Base-by-base conservation (phyloP, 257 asterid genomes). In the Rauvolfia tetraphylla region DNA sequence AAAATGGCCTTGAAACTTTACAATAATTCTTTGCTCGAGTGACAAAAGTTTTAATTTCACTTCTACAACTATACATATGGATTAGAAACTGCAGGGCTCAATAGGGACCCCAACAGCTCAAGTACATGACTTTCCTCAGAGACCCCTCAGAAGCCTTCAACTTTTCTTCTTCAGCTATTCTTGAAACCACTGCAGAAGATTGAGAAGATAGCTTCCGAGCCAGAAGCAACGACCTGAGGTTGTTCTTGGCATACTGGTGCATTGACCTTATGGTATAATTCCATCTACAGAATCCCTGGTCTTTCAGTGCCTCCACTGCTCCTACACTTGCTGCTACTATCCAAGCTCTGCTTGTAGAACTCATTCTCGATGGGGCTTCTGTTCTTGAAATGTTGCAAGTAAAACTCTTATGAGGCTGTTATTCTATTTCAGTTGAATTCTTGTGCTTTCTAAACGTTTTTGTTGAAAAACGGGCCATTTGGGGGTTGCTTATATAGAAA, bases 31-130 rank as follows among this genome's bases (percentile, higher is more conserved):
- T 18, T 3, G 8, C 8, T 13, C 4, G 20, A 53, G 25, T 53
- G 0, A 3, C 25, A 18, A 15, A 49, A 49, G 0, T 11, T 49
- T 49, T 14, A 5, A 17, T 3, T 18, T 53, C 20, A 18, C 59
- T 53, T 7, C 27, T 53, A 53, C 10, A 56, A 56, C 41, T 38
- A 18, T 67, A 67, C 72, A 67, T 38, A 66, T 20, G 48, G 22
- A 67, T 22, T 18, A 36, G 29, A 20, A 67, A 11, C 49, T 38
- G 29, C 51, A 20, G 51, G 29, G 2, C 39, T 22, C 17, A 78
- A 70, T 79, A 56, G 2, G 81, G 85, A 66, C 85, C 81, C 85
- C 85, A 79, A 20, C 79, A 79, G 38, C 79, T 82, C 83, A 78
- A 78, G 70, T 71, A 79, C 82, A 81, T 78, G 25, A 81, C 75